Percentiles rank a stretch among this genome's conserved stretches.
phyloP scores from a whole-genome alignment of 192 early-diverging fungal species.

The Piromyces finnis region DNA sequence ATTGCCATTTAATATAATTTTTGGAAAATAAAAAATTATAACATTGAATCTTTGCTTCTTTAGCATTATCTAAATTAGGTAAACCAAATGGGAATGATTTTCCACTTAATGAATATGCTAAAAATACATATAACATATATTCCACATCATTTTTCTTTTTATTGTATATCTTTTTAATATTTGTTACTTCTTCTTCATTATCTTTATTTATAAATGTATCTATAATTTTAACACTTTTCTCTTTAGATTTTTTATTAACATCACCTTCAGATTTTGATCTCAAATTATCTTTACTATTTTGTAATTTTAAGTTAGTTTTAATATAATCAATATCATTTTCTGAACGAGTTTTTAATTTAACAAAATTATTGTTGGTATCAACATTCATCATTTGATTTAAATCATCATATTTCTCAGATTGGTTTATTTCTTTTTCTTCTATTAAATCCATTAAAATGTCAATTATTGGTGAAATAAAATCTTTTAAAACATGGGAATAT shows the following conservation, averaged over 20 bases:
- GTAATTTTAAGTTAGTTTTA: not conserved
- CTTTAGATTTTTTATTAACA: not conserved
- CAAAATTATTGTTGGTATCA: not conserved
- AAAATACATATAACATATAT: not conserved
- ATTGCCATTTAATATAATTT: not conserved
- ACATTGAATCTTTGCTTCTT: not conserved
- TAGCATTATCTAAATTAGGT: not conserved
- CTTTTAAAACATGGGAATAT: not conserved
- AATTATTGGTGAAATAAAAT: not conserved
- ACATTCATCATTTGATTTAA: not conserved
- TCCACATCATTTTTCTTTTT: not conserved
- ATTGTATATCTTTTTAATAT: not conserved
- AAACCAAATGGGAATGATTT: not conserved
- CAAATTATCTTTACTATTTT: not conserved
- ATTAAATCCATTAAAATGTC: not conserved
- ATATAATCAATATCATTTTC: not conserved
- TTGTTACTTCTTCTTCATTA: not conserved
- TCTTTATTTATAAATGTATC: not conserved
- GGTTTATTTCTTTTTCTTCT: not conserved
- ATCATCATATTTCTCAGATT: not conserved
- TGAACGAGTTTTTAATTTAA: not conserved
- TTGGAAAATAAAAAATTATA: not conserved
- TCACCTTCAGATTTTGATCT: not conserved
- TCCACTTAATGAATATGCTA: not conserved
- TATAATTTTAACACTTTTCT: not conserved